phyloP scores from a whole-genome alignment of 2,329 filamentous ascomycete species.

The Raffaelea arxii region DNA sequence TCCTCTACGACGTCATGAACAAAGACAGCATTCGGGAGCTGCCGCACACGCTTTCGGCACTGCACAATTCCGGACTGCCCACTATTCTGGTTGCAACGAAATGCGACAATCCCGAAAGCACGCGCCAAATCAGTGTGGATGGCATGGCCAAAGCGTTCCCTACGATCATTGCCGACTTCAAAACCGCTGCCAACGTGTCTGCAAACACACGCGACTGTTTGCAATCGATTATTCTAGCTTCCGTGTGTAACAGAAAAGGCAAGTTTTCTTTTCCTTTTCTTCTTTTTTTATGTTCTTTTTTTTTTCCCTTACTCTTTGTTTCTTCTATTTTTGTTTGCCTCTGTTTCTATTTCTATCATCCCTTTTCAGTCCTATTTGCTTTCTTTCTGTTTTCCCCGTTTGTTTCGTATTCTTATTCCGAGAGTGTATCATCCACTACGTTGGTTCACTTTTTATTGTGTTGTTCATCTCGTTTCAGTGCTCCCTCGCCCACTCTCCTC shows the following conservation, averaged over 20 bases:
- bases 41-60: conserved; percentile 62
- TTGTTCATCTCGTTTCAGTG: no score
- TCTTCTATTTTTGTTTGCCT: not conserved
- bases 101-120: conserved; percentile 66
- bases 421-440: no score
- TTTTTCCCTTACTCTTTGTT: not conserved
- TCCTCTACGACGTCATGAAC: conserved; percentile 81
- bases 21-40: conserved; percentile 64
- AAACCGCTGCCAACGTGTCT: conserved; percentile 59
- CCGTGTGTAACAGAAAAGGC: conserved; percentile 62
- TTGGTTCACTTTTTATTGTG: no score
- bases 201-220: conserved; percentile 69
- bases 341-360: not conserved
- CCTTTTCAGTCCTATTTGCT: not conserved
- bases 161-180: conserved; percentile 61
- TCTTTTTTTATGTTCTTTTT: not conserved
- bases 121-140: conserved; percentile 61
- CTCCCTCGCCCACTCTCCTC: no score
- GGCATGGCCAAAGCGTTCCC: conserved; percentile 55
- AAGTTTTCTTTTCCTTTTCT: conserved; percentile 24
- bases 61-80: conserved; percentile 63
- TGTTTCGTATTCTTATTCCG: not conserved
- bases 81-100: conserved; percentile 81
- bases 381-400: not conserved
- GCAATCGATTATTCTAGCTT: conserved; percentile 61